Evolutionary conservation across 169 alveolate genomes (phyloP).

Genomic region (Plasmodium gallinaceum): DNA sequence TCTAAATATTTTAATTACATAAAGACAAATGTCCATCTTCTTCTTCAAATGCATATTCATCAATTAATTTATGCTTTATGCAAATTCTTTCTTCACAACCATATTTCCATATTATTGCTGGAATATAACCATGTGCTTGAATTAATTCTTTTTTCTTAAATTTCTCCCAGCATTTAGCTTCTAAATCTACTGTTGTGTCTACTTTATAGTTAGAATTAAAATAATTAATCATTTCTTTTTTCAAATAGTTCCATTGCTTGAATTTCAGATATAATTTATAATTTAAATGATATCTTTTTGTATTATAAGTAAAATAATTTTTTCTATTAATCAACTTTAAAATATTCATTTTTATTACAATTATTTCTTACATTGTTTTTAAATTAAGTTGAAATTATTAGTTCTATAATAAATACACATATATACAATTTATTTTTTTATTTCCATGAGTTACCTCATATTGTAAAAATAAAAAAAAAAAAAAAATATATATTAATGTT

Average conservation of each 20-base stretch:
- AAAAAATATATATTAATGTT: no score
- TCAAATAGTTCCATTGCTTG: conserved; percentile 65
- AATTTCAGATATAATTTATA: conserved; percentile 54
- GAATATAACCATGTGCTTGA: conserved; percentile 79
- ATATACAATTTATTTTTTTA: no score
- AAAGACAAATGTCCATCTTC: conserved; percentile 87
- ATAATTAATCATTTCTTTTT: conserved; percentile 52
- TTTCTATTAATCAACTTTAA: conserved; percentile 20
- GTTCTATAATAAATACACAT: no score
- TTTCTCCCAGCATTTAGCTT: conserved; percentile 70
- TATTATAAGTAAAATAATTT: conserved; percentile 14
- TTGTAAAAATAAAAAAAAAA: no score
- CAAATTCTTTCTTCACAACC: conserved; percentile 81
- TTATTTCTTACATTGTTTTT: background rate
- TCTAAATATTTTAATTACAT: conserved; percentile 50
- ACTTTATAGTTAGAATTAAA: conserved; percentile 39
- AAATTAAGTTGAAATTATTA: no score
- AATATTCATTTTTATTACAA: conserved; percentile 17
- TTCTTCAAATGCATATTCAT: conserved; percentile 89
- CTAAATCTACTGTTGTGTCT: conserved; percentile 49
- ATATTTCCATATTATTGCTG: conserved; percentile 82
- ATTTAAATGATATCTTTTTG: conserved; percentile 58
- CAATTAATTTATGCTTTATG: conserved; percentile 76
- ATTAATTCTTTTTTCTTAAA: conserved; percentile 66
- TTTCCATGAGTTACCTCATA: no score